Percentiles rank a stretch among this genome's conserved stretches.
These are phyloP conservation scores for Hericium erinaceus DNA, from an alignment of 768 basidiomycete genomes.

Conservation along the genomic window DNA sequence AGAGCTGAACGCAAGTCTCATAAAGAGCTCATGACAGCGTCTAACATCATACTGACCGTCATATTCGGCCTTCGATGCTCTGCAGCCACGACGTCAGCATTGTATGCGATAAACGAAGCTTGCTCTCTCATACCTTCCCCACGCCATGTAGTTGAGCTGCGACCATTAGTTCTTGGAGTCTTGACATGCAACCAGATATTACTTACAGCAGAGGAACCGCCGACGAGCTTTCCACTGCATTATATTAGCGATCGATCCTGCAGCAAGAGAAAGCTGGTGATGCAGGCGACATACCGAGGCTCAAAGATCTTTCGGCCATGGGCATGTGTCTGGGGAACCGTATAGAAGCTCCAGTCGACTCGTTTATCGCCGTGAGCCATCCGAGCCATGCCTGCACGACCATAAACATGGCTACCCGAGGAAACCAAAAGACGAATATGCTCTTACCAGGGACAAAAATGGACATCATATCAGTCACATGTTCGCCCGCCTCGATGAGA, in stretches of 20 bases:
- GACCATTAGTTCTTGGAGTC: not conserved
- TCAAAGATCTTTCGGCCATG: not conserved
- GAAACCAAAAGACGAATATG: not conserved
- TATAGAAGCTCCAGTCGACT: not conserved
- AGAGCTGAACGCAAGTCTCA: not conserved
- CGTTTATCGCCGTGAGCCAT: not conserved
- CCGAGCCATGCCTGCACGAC: not conserved
- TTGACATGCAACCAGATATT: not conserved
- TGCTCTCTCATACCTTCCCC: not conserved
- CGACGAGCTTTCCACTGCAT: not conserved
- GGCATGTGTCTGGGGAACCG: not conserved
- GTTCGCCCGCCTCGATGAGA: not conserved
- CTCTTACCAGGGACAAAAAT: not conserved
- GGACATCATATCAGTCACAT: not conserved
- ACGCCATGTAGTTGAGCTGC: not conserved
- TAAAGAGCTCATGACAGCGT: no score
- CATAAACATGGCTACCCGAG: not conserved
- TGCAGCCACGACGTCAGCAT: not conserved
- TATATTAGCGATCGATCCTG: not conserved
- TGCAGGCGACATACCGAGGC: not conserved
- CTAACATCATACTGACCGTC: not conserved
- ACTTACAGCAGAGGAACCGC: not conserved
- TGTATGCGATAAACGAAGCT: not conserved
- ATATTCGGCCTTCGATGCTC: not conserved
- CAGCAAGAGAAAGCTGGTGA: no score